Conservation (phyloP, 1,284 basidiomycete genomes). For the Sporisorium graminicola region DNA sequence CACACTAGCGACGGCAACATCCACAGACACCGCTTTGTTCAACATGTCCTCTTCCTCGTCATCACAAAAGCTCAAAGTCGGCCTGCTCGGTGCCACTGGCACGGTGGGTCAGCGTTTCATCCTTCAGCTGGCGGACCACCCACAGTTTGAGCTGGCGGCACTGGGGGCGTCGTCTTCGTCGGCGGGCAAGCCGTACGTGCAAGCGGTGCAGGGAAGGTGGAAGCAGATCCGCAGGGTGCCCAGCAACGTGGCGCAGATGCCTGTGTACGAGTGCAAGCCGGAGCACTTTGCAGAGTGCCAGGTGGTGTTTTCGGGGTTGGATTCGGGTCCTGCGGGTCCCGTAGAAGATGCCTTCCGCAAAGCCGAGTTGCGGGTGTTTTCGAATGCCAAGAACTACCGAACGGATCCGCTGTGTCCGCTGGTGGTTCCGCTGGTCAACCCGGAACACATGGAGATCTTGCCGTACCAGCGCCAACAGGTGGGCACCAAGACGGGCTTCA, state of each 20-base stretch:
- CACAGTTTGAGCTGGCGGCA: conserved; percentile 88
- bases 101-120: conserved; percentile 77
- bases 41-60: conserved; percentile 24
- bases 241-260: conserved; percentile 76
- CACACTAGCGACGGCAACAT: too few species aligned
- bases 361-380: conserved; percentile 93
- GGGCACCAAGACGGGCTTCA: conserved; percentile 82
- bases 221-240: conserved; percentile 89
- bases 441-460: conserved; percentile 86
- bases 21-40: not conserved
- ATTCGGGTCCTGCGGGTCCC: conserved; percentile 92
- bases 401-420: conserved; percentile 94
- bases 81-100: conserved; percentile 94
- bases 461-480: conserved; percentile 79
- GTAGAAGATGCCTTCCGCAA: conserved; percentile 89
- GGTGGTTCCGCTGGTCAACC: conserved; percentile 96
- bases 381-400: conserved; percentile 97
- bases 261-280: conserved; percentile 84
- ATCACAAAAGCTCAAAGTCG: conserved; percentile 79
- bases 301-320: conserved; percentile 93
- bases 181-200: conserved; percentile 84
- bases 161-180: conserved; percentile 91
- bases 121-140: conserved; percentile 86
- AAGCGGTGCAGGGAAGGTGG: conserved; percentile 81
- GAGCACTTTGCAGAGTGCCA: conserved; percentile 84